Evolutionary conservation across 129 eudicot species (phyloP), one percentile per base, ranked within the genome.

Genomic region (Flaveria trinervia): DNA sequence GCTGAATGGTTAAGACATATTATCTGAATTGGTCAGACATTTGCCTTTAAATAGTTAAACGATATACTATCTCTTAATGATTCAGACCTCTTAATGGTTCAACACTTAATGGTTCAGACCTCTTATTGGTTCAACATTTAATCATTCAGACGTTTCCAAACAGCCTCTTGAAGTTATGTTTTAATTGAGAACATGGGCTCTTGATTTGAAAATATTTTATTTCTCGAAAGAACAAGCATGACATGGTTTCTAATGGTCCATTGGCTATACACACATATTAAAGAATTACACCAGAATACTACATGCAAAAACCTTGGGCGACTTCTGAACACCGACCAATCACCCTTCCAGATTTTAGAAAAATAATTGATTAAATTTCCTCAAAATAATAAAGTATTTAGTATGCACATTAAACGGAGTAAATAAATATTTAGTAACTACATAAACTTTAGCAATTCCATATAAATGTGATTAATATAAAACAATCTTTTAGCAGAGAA

Each of bases 251-350:
- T 14, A 68, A 41, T 68, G 55, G 43, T 41, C 46, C 41, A 67
- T 67, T 51, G 25, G 78, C 4, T 62, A 33, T 33, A 3, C 39
- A 33, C 39, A 4, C 39, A 59, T 22, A 59, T 28, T 30, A 68
- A 17, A 60, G 11, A 61, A 57, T 16, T 39, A 54, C 44, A 57
- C 30, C 12, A 0, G 22, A 44, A 77, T 66, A 28, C 70, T 55
- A 73, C 70, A 73, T 66, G 79, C 79, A 73, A 66, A 80, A 52
- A 80, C 84, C 84, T 73, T 80, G 84, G 84, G 84, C 79, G 41
- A 56, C 70, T 80, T 60, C 54, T 71, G 60, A 78, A 46, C 44
- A 26, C 75, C 79, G 54, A 46, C 44, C 81, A 36, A 55, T 68
- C 73, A 39, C 43, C 73, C 48, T 36, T 13, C 61, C 57, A 13